Conservation (phyloP, 2,329 filamentous ascomycete species). For the Chaetomiaceae sp. region DNA sequence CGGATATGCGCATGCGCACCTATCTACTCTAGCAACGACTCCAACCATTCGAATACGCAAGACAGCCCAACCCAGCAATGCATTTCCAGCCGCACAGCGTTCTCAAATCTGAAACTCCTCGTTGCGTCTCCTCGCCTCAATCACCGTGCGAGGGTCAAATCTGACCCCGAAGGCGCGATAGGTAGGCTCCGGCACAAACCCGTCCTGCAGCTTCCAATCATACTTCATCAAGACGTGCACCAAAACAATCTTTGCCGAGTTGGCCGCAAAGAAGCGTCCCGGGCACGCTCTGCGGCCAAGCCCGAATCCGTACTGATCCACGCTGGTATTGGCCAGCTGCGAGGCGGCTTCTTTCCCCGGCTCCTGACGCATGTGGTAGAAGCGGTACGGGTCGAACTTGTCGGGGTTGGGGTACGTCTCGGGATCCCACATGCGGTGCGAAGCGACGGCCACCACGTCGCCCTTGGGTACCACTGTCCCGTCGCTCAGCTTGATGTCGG, state of each 20-base stretch:
- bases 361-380: background rate
- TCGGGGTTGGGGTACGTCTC: background rate
- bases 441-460: background rate
- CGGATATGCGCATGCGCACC: too few species aligned
- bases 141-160: too few species aligned
- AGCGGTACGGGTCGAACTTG: background rate
- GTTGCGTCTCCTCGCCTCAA: too few species aligned
- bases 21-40: too few species aligned
- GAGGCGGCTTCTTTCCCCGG: background rate
- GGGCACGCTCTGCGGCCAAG: constrained; percentile 40
- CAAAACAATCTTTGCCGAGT: constrained; percentile 36
- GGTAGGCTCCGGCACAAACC: too few species aligned
- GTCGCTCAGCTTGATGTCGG: background rate
- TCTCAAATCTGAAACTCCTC: too few species aligned
- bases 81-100: too few species aligned
- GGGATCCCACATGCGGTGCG: background rate
- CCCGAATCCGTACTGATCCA: constrained; percentile 30
- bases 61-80: too few species aligned
- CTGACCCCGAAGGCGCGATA: too few species aligned
- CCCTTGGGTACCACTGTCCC: background rate
- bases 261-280: constrained; percentile 37
- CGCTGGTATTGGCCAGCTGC: background rate
- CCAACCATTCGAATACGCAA: too few species aligned
- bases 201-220: constrained; percentile 29
- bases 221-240: constrained; percentile 29